Evolutionary conservation across 768 basidiomycete genomes (phyloP).

Genomic region (Epithele typhae): DNA sequence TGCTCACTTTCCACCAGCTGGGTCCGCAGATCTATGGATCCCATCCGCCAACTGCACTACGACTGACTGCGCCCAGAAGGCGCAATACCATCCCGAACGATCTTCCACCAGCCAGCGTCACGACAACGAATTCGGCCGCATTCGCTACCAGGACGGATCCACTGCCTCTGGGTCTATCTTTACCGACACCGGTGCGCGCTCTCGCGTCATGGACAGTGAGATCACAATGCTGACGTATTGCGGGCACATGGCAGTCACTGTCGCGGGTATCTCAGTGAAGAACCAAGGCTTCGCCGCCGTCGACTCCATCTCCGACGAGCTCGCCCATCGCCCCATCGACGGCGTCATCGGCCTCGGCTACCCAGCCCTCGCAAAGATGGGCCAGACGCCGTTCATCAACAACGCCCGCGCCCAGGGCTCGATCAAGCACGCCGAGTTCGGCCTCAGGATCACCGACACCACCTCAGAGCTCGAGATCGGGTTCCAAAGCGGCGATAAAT

Average conservation of each 20-base stretch:
- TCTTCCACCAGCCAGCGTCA: constrained; percentile 22
- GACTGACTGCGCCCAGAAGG: constrained; percentile 8
- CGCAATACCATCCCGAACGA: constrained; percentile 25
- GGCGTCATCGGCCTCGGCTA: constrained; percentile 23
- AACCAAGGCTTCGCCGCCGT: constrained; percentile 18
- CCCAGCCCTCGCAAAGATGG: constrained; percentile 16
- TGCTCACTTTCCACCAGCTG: constrained; percentile 6
- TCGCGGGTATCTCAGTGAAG: constrained; percentile 25
- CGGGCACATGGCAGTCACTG: constrained; percentile 25
- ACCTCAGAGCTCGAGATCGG: constrained; percentile 34
- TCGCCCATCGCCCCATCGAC: constrained; percentile 10
- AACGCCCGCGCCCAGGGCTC: constrained; percentile 17
- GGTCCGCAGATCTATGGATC: constrained; percentile 19
- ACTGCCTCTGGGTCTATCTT: constrained; percentile 28
- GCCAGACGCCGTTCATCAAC: constrained; percentile 19
- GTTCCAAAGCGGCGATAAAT: constrained; percentile 30
- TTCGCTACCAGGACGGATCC: constrained; percentile 37
- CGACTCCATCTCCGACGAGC: constrained; percentile 9
- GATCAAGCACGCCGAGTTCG: constrained; percentile 20
- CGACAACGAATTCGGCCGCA: constrained; percentile 26
- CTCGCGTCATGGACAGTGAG: too few relatives aligned
- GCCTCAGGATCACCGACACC: constrained; percentile 24
- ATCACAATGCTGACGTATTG: too few relatives aligned
- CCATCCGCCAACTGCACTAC: constrained; percentile 14
- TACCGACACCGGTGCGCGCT: constrained; percentile 24